A percentile compares a stretch with the other conserved stretches of the same genome.
Conservation (phyloP, 257 asterid genomes). For the Plantago ovata region DNA sequence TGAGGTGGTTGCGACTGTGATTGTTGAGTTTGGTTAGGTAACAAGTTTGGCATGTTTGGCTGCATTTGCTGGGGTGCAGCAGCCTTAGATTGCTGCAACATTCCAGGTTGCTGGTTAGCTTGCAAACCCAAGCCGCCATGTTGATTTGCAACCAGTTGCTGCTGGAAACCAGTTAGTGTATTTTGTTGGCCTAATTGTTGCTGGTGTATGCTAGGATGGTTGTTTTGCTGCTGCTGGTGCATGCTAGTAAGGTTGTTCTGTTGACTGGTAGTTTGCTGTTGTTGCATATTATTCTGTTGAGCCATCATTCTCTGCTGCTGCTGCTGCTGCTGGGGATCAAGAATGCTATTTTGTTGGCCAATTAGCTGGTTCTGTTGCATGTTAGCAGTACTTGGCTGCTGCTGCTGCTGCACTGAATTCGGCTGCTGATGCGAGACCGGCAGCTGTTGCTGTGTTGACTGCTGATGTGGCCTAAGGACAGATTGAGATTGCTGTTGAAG, state of each 20-base stretch:
- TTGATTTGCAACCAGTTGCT: conserved; percentile 74
- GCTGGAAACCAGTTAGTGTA: conserved; percentile 75
- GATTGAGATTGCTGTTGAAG: conserved; percentile 86
- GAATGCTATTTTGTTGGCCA: conserved; percentile 61
- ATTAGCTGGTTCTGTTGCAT: conserved; percentile 76
- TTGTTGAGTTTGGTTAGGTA: conserved; percentile 73
- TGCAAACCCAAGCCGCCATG: conserved; percentile 60
- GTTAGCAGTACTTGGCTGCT: conserved; percentile 58
- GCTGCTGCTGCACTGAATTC: conserved; percentile 62
- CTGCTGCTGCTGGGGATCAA: conserved; percentile 36
- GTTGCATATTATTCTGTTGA: conserved; percentile 70
- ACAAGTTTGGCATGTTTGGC: conserved; percentile 48
- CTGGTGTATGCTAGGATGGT: conserved; percentile 69
- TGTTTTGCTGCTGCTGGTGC: conserved; percentile 81
- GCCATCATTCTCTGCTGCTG: conserved; percentile 65
- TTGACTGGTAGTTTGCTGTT: conserved; percentile 25
- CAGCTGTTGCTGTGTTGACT: conserved; percentile 43
- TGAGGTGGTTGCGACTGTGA: conserved; percentile 68
- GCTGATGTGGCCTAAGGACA: conserved; percentile 76
- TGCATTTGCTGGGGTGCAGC: conserved; percentile 79
- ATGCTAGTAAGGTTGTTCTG: conserved; percentile 33
- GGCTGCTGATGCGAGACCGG: conserved; percentile 63
- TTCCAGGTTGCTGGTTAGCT: conserved; percentile 60
- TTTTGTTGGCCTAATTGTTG: conserved; percentile 66
- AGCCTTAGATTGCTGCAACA: conserved; percentile 72